Percentiles rank a stretch among this genome's conserved stretches.
phyloP scores from a whole-genome alignment of 1,139 yeast species.

The Diutina siamensis region DNA sequence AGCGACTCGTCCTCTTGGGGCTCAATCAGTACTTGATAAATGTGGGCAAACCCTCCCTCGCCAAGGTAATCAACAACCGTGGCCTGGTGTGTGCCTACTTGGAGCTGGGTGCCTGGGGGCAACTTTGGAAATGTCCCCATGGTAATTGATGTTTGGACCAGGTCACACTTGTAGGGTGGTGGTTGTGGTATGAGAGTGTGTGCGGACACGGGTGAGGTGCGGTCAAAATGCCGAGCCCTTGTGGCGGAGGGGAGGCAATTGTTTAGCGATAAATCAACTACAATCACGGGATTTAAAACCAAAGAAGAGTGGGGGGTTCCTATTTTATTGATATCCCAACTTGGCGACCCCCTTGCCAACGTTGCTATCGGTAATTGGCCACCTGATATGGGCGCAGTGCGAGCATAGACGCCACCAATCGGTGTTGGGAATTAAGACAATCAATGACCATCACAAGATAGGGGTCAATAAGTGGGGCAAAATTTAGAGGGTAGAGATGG shows the following conservation, averaged over 20 bases:
- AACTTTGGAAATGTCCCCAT: conserved; percentile 6
- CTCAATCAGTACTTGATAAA: conserved; percentile 45
- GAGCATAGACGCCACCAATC: background rate
- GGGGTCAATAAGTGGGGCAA: conserved; percentile 1
- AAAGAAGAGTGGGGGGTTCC: no score
- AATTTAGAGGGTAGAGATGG: no score
- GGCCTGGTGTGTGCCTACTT: conserved; percentile 33
- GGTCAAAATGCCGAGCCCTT: conserved; percentile 2
- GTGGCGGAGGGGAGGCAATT: background rate
- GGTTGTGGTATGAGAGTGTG: background rate
- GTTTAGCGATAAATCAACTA: background rate
- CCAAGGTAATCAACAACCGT: conserved; percentile 28
- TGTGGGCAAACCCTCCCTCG: conserved; percentile 43
- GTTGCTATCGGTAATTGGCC: background rate
- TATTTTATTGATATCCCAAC: no score
- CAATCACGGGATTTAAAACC: no score
- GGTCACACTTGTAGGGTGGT: background rate
- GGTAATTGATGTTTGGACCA: background rate
- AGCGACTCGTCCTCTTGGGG: conserved; percentile 25
- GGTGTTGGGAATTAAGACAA: no score
- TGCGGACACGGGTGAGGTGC: background rate
- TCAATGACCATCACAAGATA: background rate
- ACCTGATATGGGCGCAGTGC: background rate
- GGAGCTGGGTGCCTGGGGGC: conserved; percentile 11
- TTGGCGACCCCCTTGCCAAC: background rate